Base-by-base conservation (phyloP, 2,329 filamentous ascomycete genomes). In the Pseudocercospora vitis region DNA sequence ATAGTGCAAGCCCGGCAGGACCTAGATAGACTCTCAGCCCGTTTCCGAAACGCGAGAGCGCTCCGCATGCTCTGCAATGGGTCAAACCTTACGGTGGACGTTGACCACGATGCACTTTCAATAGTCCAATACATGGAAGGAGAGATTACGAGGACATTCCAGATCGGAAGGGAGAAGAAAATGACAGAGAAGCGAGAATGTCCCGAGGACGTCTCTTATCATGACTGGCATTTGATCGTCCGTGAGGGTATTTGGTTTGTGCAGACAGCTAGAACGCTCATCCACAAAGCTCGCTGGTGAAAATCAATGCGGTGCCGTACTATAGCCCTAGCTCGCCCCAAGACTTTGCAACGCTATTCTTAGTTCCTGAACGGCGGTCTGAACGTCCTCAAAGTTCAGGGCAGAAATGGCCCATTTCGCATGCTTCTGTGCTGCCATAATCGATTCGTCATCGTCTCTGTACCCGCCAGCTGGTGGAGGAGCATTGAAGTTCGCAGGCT, bases 391-490 rank as follows among this genome's bases (percentile, higher is more conserved):
- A 71, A 99, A 99, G 65, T 96, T 96, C 44, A 99, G 75, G 0
- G 94, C 94, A 8, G 91, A 96, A 35, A 97, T 95, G 0, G 94
- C 94, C 89, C 90, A 99, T 65, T 90, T 91, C 2, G 92, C 91
- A 74, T 97, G 94, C 70, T 97, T 99, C 70, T 96, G 91, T 3
- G 94, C 92, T 63, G 85, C 81, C 29, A 83, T 76, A 29, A 96
- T 86, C 0, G 87, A 78, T 55, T 79, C 76, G 60, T 91, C 86
- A 59, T 96, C 89, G 8, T 73, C 76, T 3, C 73, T 76, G 49
- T 87, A 75, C 1, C 68, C 67, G 3, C 69, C 80, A 12, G 58
- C 16, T n/a, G 65, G 63, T 4, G 66, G 64, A n/a, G 53, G 55
- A 4, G 23, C 45, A 31, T 26, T 29, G 19, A 24, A 35, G 23